Evolutionary conservation across 345 rosid species (phyloP), one percentile per base, ranked within the genome.

Genomic region (Carallia pectinifolia): DNA sequence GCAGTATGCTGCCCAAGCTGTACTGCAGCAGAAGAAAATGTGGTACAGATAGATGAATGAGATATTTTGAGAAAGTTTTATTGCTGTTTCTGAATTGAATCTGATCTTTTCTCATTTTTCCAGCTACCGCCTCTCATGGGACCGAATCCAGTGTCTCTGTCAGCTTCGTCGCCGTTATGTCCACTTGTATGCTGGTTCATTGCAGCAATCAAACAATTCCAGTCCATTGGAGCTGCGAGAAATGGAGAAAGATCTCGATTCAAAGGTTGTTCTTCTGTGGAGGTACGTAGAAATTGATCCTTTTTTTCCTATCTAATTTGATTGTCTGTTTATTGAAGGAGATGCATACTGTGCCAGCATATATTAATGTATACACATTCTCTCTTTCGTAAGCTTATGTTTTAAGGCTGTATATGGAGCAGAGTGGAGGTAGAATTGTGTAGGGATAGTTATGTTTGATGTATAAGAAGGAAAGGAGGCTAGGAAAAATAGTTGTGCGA

Each of bases 261-360:
- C 89, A 52, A 92, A 95, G 90, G 97, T 95, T 70, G 86, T 95
- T 84, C 91, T 95, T 63, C 72, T 95, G 58, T 95, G 99, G 99
- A 92, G 99, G 99, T 95, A 84, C 37, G 74, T 23, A 23, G 23
- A 65, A 48, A 15, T 55, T 58, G 39, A 18, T 68, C 27, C 1
- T 37, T 66, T 56, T 9, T 27, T 27, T 7, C 4, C 31, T 13
- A 30, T 16, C 5, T 33, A 47, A 52, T 33, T 53, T 36, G 19
- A 7, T 68, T 48, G 5, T 59, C 52, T 6, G 52, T 59, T n/a
- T 17, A 56, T 56, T 56, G 31, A 56, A 7, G 31, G 34, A 27
- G 15, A 27, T 15, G 17, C 60, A 56, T 44, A 12, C 12, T 12
- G 16, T 44, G 12, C 17, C 16, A 0, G 50, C 50, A 44, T 44